Evolutionary conservation across 805 yeast species (phyloP).

Genomic region (Lipomyces orientalis): DNA sequence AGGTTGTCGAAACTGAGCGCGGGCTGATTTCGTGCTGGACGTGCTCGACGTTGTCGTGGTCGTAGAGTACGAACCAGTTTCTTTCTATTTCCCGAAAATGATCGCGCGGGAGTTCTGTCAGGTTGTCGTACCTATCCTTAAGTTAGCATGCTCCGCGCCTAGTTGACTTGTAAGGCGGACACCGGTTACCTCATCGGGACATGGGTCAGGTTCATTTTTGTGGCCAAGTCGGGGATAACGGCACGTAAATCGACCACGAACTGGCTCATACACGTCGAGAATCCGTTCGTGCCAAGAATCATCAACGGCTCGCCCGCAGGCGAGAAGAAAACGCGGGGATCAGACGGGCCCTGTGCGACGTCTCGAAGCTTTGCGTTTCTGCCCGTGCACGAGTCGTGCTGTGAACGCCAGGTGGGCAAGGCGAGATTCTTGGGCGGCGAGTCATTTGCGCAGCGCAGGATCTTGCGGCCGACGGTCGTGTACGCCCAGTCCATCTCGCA

Average conservation of each 20-base stretch:
- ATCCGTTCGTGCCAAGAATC: constrained; percentile 30
- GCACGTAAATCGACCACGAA: constrained; percentile 29
- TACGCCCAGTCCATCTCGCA: constrained; percentile 31
- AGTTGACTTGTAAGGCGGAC: too few relatives aligned
- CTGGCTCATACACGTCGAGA: constrained; percentile 20
- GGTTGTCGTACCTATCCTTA: constrained; percentile 11
- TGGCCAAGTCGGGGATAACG: constrained; percentile 22
- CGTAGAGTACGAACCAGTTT: constrained; percentile 30
- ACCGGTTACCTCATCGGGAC: too few relatives aligned
- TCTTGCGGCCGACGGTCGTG: constrained; percentile 13
- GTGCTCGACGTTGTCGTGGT: constrained; percentile 14
- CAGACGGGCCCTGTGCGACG: constrained; percentile 26
- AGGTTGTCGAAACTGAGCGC: not conserved
- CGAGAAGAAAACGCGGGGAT: constrained; percentile 31
- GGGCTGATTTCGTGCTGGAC: constrained; percentile 24
- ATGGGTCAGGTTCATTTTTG: constrained; percentile 17
- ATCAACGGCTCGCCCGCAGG: constrained; percentile 35
- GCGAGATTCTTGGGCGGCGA: not conserved
- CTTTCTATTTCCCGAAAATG: constrained; percentile 22
- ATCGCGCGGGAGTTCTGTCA: constrained; percentile 20
- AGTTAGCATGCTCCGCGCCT: too few relatives aligned
- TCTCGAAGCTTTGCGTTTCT: not conserved
- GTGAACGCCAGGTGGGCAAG: constrained; percentile 12
- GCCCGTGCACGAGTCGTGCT: constrained; percentile 14
- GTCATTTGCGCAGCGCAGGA: constrained; percentile 21